A percentile compares a stretch with the other conserved stretches of the same genome.
Conservation (phyloP, 345 rosid genomes). For the Gynandropsis gynandra region DNA sequence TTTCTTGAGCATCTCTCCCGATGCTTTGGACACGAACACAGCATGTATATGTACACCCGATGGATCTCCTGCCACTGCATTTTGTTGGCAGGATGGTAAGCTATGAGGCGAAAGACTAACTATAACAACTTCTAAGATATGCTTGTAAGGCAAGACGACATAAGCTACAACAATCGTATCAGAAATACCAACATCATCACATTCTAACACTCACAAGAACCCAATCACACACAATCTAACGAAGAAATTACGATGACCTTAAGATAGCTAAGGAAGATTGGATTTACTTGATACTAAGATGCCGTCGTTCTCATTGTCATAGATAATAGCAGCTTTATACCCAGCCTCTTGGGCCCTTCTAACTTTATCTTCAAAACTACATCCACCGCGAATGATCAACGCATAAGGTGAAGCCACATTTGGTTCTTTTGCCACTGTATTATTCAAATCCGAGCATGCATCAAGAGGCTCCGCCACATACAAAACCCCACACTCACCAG, state of each 20-base stretch:
- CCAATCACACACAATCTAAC: too few species aligned
- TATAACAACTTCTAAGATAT: too few species aligned
- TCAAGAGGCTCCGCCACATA: slow-evolving; percentile 63
- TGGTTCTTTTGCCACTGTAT: slow-evolving; percentile 29
- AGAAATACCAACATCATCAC: too few species aligned
- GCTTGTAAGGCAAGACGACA: too few species aligned
- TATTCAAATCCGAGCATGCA: slow-evolving; percentile 65
- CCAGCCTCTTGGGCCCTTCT: slow-evolving; percentile 81
- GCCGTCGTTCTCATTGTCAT: slow-evolving; percentile 56
- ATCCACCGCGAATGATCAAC: slow-evolving; percentile 71
- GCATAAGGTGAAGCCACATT: slow-evolving; percentile 41
- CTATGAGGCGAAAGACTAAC: too few species aligned
- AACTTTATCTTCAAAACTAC: slow-evolving; percentile 83
- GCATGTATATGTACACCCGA: slow-evolving; percentile 72
- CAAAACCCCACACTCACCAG: slow-evolving; percentile 63
- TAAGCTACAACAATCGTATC: too few species aligned
- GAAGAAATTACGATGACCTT: neutral
- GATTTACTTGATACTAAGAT: slow-evolving; percentile 73
- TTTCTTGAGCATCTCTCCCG: slow-evolving; percentile 55
- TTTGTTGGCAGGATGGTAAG: slow-evolving; percentile 13
- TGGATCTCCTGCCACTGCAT: slow-evolving; percentile 88
- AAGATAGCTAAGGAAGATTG: neutral
- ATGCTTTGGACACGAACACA: slow-evolving; percentile 62
- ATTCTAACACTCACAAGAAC: too few species aligned
- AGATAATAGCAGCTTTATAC: slow-evolving; percentile 72